Conservation (phyloP, 2,329 filamentous ascomycete species). For the Westerdykella aurantiaca region DNA sequence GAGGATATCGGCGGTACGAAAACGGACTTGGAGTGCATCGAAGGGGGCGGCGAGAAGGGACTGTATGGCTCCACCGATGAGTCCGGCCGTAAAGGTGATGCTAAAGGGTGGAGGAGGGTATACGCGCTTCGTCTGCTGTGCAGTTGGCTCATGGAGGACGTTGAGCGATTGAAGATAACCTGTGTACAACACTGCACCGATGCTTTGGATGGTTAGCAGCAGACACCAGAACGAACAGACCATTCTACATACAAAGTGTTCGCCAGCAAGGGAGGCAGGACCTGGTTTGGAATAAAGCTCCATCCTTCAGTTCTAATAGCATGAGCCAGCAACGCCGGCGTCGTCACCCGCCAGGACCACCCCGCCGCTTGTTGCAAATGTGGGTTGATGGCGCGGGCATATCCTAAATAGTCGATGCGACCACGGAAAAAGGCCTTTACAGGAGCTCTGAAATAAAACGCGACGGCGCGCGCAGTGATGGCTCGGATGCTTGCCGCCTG, state of each 20-base stretch:
- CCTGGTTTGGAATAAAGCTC: constrained; percentile 67
- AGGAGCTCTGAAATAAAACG: constrained; percentile 87
- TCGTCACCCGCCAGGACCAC: constrained; percentile 62
- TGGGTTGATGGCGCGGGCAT: constrained; percentile 59
- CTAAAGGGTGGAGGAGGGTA: constrained; percentile 62
- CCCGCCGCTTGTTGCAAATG: constrained; percentile 42
- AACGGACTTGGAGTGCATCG: constrained; percentile 69
- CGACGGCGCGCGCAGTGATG: constrained; percentile 72
- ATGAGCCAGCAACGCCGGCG: constrained; percentile 62
- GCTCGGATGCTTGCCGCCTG: constrained; percentile 81
- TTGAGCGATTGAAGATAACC: constrained; percentile 67
- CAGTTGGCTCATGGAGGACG: constrained; percentile 60
- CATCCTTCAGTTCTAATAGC: constrained; percentile 66
- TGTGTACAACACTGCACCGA: constrained; percentile 70
- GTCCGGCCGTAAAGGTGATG: constrained; percentile 64
- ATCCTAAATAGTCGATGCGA: constrained; percentile 73
- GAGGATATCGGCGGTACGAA: constrained; percentile 58
- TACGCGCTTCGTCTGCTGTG: constrained; percentile 55
- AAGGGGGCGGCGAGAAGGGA: constrained; percentile 67
- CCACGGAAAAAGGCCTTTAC: constrained; percentile 91
- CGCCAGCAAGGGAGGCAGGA: constrained; percentile 68
- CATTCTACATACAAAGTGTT: constrained; percentile 54
- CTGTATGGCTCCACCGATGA: constrained; percentile 63
- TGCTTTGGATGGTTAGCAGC: constrained; percentile 35
- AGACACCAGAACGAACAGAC: background rate